These are phyloP conservation scores for Populus pruinosa DNA, from an alignment of 345 rosid species.

Conservation along the genomic window DNA sequence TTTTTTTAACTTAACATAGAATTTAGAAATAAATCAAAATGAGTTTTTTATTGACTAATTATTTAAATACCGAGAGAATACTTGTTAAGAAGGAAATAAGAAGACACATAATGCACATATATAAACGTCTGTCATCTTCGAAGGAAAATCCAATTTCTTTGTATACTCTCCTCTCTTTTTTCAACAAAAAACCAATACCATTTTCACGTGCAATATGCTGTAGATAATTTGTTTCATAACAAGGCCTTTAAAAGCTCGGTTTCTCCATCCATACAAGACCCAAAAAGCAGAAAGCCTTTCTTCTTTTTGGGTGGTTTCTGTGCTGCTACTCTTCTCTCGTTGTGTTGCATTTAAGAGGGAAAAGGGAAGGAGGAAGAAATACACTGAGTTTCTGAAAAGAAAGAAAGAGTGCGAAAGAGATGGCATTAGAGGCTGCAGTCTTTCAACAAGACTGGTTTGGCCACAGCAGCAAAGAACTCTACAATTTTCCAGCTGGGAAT, in stretches of 20 bases:
- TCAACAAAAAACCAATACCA: conserved; percentile 17
- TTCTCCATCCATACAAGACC: conserved; percentile 19
- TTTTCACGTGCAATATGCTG: conserved; percentile 46
- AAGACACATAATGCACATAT: background rate
- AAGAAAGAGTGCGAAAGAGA: conserved; percentile 17
- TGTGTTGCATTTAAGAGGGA: background rate
- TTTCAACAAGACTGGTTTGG: conserved; percentile 50
- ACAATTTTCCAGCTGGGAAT: conserved; percentile 35
- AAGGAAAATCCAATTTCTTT: background rate
- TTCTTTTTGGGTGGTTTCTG: background rate
- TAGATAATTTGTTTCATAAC: conserved; percentile 15
- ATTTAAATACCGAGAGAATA: background rate
- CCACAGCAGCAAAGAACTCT: conserved; percentile 43
- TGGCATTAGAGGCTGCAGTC: conserved; percentile 73
- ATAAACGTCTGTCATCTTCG: background rate
- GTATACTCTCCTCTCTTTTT: background rate
- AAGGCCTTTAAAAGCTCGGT: conserved; percentile 37
- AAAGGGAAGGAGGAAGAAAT: conserved; percentile 7
- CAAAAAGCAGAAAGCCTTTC: conserved; percentile 3
- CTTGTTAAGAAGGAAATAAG: too few species aligned
- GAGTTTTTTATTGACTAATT: too few species aligned
- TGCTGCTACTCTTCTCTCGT: background rate
- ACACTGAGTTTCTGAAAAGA: background rate
- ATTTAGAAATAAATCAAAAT: too few species aligned
- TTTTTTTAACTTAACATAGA: too few species aligned